These are phyloP conservation scores for Boletus reticuloceps DNA, from an alignment of 768 basidiomycete genomes.

Conservation along the genomic window DNA sequence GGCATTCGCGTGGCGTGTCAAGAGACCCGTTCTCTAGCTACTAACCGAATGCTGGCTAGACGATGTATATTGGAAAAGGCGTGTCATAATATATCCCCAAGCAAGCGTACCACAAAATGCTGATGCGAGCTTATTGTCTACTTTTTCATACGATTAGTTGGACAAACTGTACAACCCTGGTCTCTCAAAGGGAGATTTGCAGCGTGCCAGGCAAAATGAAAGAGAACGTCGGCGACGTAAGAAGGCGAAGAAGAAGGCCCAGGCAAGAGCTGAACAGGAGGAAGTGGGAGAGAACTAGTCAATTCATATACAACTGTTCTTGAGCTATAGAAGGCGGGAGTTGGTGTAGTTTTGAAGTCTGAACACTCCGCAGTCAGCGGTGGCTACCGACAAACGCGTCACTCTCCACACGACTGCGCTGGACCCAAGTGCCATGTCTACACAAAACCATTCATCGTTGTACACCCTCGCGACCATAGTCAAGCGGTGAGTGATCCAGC, in stretches of 20 bases:
- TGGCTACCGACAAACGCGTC: background rate
- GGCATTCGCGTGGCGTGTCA: slow-evolving; percentile 86
- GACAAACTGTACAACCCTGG: slow-evolving; percentile 75
- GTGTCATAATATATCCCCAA: slow-evolving; percentile 35
- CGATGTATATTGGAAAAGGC: slow-evolving; percentile 74
- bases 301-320: background rate
- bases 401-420: background rate
- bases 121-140: slow-evolving; percentile 14
- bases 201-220: slow-evolving; percentile 70
- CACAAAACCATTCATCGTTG: slow-evolving; percentile 47
- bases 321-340: background rate
- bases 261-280: slow-evolving; percentile 26
- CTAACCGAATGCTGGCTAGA: slow-evolving; percentile 78
- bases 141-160: slow-evolving; percentile 43
- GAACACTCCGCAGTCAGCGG: too few relatives aligned
- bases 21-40: slow-evolving; percentile 78
- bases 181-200: slow-evolving; percentile 65
- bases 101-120: slow-evolving; percentile 8
- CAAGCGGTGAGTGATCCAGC: slow-evolving; percentile 57
- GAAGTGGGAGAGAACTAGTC: slow-evolving; percentile 11
- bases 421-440: slow-evolving; percentile 16
- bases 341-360: too few relatives aligned
- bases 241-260: slow-evolving; percentile 72
- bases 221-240: slow-evolving; percentile 71
- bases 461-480: slow-evolving; percentile 80